Conservation (phyloP, 169 alveolate species). For the Eimeria necatrix region DNA sequence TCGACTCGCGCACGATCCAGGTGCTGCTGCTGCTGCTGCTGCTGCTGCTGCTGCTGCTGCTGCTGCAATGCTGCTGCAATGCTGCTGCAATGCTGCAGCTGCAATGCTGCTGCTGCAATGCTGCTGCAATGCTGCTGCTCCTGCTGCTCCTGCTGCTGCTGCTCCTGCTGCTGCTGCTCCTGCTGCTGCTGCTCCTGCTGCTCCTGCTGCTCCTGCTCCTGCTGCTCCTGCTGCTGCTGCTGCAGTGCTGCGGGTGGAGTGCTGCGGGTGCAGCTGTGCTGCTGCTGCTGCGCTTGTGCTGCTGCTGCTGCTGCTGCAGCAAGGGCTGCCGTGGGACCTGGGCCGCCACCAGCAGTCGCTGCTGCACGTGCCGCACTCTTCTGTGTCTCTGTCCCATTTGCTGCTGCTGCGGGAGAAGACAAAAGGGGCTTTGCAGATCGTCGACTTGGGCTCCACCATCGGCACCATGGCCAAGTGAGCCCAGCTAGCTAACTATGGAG, state of each 20-base stretch:
- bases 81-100: no score
- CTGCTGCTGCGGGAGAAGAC: constrained; percentile 87
- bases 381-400: constrained; percentile 93
- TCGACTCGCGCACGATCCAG: constrained; percentile 42
- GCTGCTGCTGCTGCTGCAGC: no score
- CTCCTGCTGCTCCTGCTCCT: not conserved
- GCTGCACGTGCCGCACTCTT: constrained; percentile 93
- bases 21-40: not conserved
- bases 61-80: no score
- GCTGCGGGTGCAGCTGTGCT: constrained; percentile 84
- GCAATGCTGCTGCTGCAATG: no score
- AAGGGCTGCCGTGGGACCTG: constrained; percentile 94
- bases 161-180: no score
- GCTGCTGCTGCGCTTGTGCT: constrained; percentile 44
- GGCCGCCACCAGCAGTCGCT: constrained; percentile 94
- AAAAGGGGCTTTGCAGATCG: constrained; percentile 83
- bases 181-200: not conserved
- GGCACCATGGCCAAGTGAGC: constrained; percentile 91
- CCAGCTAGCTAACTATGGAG: not conserved
- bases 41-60: constrained; percentile 9
- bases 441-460: constrained; percentile 94
- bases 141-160: no score
- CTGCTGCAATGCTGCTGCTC: no score
- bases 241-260: constrained; percentile 82
- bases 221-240: constrained; percentile 4